Percentiles rank a stretch among this genome's conserved stretches.
phyloP scores from a whole-genome alignment of 108 stramenopile genomes.

The Licmophora abbreviata region DNA sequence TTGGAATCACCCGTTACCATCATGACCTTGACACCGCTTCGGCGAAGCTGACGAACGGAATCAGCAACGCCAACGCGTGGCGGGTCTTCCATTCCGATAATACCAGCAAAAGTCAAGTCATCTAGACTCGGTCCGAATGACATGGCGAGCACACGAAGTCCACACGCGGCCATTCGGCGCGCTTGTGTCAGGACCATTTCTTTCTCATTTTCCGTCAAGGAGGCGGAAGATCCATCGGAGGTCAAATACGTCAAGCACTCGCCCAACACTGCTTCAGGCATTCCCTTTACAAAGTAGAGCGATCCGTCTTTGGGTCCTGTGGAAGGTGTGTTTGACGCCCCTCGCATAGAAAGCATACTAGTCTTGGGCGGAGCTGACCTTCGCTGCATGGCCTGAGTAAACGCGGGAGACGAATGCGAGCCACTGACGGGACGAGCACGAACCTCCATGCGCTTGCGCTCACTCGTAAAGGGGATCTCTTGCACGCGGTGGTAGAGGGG shows the following conservation, averaged over 20 bases:
- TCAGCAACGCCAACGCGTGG: slow-evolving; percentile 77
- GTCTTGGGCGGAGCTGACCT: neutral
- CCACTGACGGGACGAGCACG: slow-evolving; percentile 68
- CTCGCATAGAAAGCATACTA: neutral
- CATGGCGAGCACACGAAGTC: slow-evolving; percentile 89
- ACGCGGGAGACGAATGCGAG: slow-evolving; percentile 60
- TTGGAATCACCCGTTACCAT: slow-evolving; percentile 98
- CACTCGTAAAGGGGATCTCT: slow-evolving; percentile 91
- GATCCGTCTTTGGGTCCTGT: slow-evolving; percentile 29
- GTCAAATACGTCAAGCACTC: slow-evolving; percentile 55
- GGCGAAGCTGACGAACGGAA: slow-evolving; percentile 69
- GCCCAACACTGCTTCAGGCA: slow-evolving; percentile 84
- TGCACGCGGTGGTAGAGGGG: slow-evolving; percentile 73
- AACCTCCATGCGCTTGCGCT: slow-evolving; percentile 94
- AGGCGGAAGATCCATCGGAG: slow-evolving; percentile 36
- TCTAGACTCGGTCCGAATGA: slow-evolving; percentile 60
- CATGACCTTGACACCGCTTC: slow-evolving; percentile 80
- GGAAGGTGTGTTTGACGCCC: slow-evolving; percentile 7
- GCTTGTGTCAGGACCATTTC: slow-evolving; percentile 41
- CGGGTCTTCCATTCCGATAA: slow-evolving; percentile 92
- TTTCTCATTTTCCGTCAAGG: slow-evolving; percentile 47
- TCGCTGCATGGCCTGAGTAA: slow-evolving; percentile 34
- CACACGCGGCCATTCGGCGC: slow-evolving; percentile 66
- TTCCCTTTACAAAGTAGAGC: slow-evolving; percentile 90
- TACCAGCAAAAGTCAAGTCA: slow-evolving; percentile 76